Evolutionary conservation across 768 basidiomycete genomes (phyloP), one percentile per base, ranked within the genome.

Genomic region (Lactifluus hygrophoroides): DNA sequence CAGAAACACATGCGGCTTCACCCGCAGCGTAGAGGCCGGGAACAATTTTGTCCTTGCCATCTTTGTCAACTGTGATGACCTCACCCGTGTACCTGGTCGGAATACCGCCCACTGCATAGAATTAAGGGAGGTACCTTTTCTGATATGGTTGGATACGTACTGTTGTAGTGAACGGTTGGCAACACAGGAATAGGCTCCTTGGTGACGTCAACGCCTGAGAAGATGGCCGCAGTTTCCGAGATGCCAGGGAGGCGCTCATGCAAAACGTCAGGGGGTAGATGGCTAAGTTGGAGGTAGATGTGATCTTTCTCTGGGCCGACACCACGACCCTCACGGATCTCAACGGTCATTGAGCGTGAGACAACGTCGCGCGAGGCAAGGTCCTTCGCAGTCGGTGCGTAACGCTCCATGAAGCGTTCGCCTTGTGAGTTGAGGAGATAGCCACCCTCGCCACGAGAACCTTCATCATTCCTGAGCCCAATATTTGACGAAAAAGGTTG

Each of bases 341-440:
- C 96, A 66, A 98, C 80, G 46, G 96, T 99, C 95, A 98, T 99
- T 52, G 91, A 94, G 67, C 96, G 93, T 49, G 96, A 98, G 34
- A 99, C 96, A 69, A 99, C 96, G 69, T 99, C 96, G 69, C 96
- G 94, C 46, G 96, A 99, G 42, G 96, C 96, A 65, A 99, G 83
- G 79, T 99, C 96, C 80, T 98, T 98, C 62, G 96, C 96, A 44
- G 95, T 97, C 10, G 96, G 96, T 0, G 96, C 96, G 72, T 98
- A 98, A 72, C 95, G 91, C 74, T 98, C 95, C 96, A 99, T 99
- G 80, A 99, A 99, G 59, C 96, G 89, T 74, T 99, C 96, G 70
- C 96, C 96, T 78, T 98, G 88, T 9, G 93, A 90, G 77, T 99
- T 98, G 70, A 99, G 77, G 64, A 99, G 80, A 76, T 98, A 98